Percentiles rank a stretch among this genome's conserved stretches.
These are phyloP conservation scores for Fusarium concolor DNA, from an alignment of 2,329 filamentous ascomycete species.

Conservation along the genomic window DNA sequence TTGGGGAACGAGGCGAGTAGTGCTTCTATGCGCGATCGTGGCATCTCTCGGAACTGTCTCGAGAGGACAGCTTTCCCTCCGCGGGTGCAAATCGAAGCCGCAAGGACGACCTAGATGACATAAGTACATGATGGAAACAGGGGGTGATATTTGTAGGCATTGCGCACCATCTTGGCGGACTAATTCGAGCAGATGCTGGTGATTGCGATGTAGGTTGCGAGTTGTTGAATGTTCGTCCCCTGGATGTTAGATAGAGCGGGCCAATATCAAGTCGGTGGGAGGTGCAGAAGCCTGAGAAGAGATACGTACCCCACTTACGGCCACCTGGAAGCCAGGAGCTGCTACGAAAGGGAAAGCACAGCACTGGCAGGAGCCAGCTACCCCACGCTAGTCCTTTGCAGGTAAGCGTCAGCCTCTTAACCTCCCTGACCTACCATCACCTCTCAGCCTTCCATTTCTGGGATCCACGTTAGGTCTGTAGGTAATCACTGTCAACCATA, in stretches of 20 bases:
- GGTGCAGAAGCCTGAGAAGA: conserved; percentile 26
- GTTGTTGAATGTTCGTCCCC: conserved; percentile 43
- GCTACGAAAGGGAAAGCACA: not conserved
- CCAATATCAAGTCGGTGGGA: conserved; percentile 48
- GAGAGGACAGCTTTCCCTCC: conserved; percentile 98
- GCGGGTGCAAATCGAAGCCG: conserved; percentile 97
- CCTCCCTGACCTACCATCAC: conserved; percentile 11
- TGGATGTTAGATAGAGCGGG: conserved; percentile 46
- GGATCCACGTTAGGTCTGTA: conserved; percentile 17
- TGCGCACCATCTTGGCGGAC: conserved; percentile 56
- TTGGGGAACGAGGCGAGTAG: conserved; percentile 98
- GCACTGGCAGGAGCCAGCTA: conserved; percentile 7
- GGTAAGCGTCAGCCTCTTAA: conserved; percentile 36
- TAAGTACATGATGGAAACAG: conserved; percentile 34
- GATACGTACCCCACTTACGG: conserved; percentile 42
- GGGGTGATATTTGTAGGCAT: conserved; percentile 1
- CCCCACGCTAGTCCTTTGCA: conserved; percentile 29
- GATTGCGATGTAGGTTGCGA: conserved; percentile 36
- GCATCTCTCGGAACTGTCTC: conserved; percentile 97
- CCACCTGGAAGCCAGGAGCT: conserved; percentile 39
- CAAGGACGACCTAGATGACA: conserved; percentile 85
- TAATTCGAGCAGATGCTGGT: conserved; percentile 35
- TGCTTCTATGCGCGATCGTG: conserved; percentile 94
- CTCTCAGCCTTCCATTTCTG: conserved; percentile 38
- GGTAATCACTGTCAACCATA: conserved; percentile 13